Evolutionary conservation across 805 yeast species (phyloP), one percentile per base, ranked within the genome.

Genomic region (Saccharomycopsis fermentans): DNA sequence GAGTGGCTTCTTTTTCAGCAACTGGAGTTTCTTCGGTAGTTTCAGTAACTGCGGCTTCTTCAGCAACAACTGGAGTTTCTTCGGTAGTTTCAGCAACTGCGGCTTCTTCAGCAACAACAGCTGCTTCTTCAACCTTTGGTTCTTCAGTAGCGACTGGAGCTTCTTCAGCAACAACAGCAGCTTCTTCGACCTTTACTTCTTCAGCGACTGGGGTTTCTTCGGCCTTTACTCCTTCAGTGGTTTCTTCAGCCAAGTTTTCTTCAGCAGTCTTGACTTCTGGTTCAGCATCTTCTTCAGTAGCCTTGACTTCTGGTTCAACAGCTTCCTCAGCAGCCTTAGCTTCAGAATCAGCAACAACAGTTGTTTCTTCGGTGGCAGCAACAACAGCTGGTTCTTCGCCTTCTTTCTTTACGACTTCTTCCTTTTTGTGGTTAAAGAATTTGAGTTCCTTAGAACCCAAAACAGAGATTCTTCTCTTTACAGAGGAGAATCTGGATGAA

Each of bases 111-210:
- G 62, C 32, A 36, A 32, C 58, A 48, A 55, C 58, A 16, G 36
- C 59, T 32, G 35, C 58, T 19, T 62, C 63, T 48, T 40, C 64
- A 35, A 60, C 52, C 5, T 66, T 65, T 21, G 67, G 60, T 47
- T 60, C 59, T 6, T 47, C 66, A 2, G 63, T 67, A 14, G 61
- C 39, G 21, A 40, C 59, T 32, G 12, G 14, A 29, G 32, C 40
- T 16, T 55, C 24, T 43, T 29, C 47, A 39, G 55, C 14, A 35
- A 34, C 53, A 55, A 48, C 59, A 50, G 55, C 63, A 14, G 64
- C 52, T 29, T 40, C 65, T 56, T 50, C 65, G 14, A 36, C 21
- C 47, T 57, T 32, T 12, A 50, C 56, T 24, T 52, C 55, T 6
- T 57, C 62, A 36, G 56, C 63, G 55, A 55, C 57, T 16, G 52